Percentiles rank a stretch among this genome's conserved stretches.
Evolutionary conservation across 257 asterid species (phyloP).

Genomic region (Cinchona pubescens): DNA sequence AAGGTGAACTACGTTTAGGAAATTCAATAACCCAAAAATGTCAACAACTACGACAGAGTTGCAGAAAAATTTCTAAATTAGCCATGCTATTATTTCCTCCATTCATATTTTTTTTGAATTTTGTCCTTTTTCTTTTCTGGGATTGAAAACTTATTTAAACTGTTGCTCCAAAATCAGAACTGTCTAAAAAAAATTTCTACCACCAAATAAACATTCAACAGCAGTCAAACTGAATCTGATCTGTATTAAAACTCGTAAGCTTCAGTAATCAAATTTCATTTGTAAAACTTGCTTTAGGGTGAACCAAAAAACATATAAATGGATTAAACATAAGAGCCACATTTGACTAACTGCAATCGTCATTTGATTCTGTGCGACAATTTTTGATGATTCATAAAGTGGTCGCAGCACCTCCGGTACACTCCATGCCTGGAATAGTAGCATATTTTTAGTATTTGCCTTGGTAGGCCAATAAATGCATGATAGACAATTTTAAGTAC

Average conservation of each 20-base stretch:
- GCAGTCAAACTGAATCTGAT: background rate
- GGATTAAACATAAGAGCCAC: background rate
- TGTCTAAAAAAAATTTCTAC: background rate
- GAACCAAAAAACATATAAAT: background rate
- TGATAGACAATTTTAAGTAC: background rate
- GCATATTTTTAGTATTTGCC: slow-evolving; percentile 1
- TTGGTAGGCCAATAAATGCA: background rate
- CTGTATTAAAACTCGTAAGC: background rate
- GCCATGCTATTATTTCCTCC: background rate
- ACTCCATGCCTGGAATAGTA: slow-evolving; percentile 70
- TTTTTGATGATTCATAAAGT: slow-evolving; percentile 86
- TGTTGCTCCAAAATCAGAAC: background rate
- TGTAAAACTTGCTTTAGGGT: background rate
- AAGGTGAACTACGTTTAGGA: background rate
- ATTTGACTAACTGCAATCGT: slow-evolving; percentile 71
- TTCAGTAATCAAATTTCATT: background rate
- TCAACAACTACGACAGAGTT: background rate
- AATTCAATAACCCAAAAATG: background rate
- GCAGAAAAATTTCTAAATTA: background rate
- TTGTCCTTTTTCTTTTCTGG: background rate
- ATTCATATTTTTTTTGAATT: background rate
- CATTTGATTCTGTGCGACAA: slow-evolving; percentile 82
- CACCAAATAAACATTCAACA: background rate
- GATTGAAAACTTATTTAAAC: background rate
- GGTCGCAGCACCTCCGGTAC: slow-evolving; percentile 98